Percentiles rank a stretch among this genome's conserved stretches.
phyloP scores from a whole-genome alignment of 176 grass and related monocot genomes.

The Musa beccarii region DNA sequence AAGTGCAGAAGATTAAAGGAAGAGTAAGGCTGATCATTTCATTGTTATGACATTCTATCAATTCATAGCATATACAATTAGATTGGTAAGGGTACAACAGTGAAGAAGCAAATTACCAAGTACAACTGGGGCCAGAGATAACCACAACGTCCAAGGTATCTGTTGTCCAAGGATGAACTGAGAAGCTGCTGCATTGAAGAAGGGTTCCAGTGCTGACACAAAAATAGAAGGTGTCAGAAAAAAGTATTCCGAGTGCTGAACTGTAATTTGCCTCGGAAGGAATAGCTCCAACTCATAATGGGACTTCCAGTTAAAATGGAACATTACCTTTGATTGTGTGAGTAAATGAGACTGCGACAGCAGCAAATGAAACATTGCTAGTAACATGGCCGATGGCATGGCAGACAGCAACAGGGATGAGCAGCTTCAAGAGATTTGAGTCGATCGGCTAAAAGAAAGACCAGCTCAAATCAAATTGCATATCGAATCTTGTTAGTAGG shows the following conservation, averaged over 20 bases:
- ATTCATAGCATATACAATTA: not conserved
- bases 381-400: slow-evolving; percentile 92
- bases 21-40: no score
- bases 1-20: no score
- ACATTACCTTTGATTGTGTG: slow-evolving; percentile 86
- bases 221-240: slow-evolving; percentile 14
- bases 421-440: slow-evolving; percentile 72
- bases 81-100: not conserved
- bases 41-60: no score
- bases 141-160: slow-evolving; percentile 75
- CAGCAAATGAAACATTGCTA: slow-evolving; percentile 92
- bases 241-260: slow-evolving; percentile 12
- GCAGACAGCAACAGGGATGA: slow-evolving; percentile 81
- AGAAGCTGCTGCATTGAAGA: slow-evolving; percentile 97
- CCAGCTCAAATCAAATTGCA: slow-evolving; percentile 4
- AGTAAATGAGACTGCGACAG: slow-evolving; percentile 95
- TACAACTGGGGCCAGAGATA: slow-evolving; percentile 93
- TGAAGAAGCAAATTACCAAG: slow-evolving; percentile 55
- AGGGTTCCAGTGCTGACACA: slow-evolving; percentile 85
- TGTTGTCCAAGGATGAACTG: slow-evolving; percentile 97
- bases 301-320: not conserved
- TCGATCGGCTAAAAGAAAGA: slow-evolving; percentile 67
- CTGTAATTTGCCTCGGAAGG: not conserved
- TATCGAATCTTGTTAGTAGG: not conserved
- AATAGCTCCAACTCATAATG: no score